These are phyloP conservation scores for Thyridium curvatum DNA, from an alignment of 2,329 filamentous ascomycete species.

Conservation along the genomic window DNA sequence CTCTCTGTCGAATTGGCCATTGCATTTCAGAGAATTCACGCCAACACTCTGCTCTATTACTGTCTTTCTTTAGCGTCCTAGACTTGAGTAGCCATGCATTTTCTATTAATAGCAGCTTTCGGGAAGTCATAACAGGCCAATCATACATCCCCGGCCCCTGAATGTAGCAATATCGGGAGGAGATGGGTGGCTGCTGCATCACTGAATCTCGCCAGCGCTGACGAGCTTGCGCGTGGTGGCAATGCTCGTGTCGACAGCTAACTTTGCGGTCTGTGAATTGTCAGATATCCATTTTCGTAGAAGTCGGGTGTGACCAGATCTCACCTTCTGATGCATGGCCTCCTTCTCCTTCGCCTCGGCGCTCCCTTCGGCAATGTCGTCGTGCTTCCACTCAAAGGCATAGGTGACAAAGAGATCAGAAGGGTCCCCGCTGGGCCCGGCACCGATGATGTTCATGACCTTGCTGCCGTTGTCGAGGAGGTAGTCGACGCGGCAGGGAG, in stretches of 20 bases:
- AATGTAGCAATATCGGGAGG: no score
- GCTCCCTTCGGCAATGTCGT: constrained; percentile 12
- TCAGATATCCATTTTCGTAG: neutral
- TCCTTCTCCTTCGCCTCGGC: constrained; percentile 11
- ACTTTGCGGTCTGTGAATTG: constrained; percentile 14
- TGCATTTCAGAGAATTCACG: no score
- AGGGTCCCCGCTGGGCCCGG: constrained; percentile 13
- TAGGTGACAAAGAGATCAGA: constrained; percentile 23
- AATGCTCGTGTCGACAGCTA: constrained; percentile 17
- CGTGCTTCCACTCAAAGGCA: constrained; percentile 21
- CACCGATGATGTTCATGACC: constrained; percentile 22
- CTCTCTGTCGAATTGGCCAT: no score
- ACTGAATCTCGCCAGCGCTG: constrained; percentile 10
- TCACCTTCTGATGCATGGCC: constrained; percentile 14
- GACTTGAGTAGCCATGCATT: no score
- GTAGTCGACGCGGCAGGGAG: constrained; percentile 22
- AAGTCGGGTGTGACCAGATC: neutral
- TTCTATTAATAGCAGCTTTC: no score
- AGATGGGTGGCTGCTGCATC: no score
- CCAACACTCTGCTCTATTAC: no score
- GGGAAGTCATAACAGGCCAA: no score
- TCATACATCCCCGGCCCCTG: no score
- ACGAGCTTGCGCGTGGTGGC: constrained; percentile 16
- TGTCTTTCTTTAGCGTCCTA: no score
- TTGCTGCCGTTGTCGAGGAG: constrained; percentile 20